Percentiles rank a stretch among this genome's conserved stretches.
Conservation (phyloP, 495 filamentous ascomycete genomes). For the Cryomyces antarcticus region DNA sequence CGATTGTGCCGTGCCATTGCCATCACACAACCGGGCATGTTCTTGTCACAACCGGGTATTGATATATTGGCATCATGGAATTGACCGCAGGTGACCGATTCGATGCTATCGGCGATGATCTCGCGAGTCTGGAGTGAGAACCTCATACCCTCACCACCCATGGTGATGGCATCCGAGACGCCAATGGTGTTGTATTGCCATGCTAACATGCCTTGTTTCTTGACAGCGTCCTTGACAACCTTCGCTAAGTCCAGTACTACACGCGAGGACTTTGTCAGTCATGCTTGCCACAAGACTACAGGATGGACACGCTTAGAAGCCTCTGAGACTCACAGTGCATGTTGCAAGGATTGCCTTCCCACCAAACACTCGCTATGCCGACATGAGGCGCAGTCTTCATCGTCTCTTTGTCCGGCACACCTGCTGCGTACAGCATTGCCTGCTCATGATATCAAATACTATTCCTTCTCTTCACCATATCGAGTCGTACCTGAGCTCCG, state of each 20-base stretch:
- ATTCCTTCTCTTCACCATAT: background rate
- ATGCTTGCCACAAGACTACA: background rate
- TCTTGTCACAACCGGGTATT: slow-evolving; percentile 95
- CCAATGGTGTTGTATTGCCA: slow-evolving; percentile 94
- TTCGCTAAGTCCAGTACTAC: slow-evolving; percentile 71
- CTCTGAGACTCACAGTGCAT: slow-evolving; percentile 16
- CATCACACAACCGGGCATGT: slow-evolving; percentile 87
- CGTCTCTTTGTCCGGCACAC: slow-evolving; percentile 59
- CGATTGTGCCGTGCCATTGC: slow-evolving; percentile 79
- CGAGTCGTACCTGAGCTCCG: slow-evolving; percentile 49
- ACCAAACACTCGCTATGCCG: slow-evolving; percentile 81
- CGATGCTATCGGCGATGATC: slow-evolving; percentile 87
- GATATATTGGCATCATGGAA: slow-evolving; percentile 83
- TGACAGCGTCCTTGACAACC: slow-evolving; percentile 66
- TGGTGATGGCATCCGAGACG: slow-evolving; percentile 85
- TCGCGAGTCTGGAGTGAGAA: slow-evolving; percentile 92
- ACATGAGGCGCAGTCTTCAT: slow-evolving; percentile 89
- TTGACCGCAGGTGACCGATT: slow-evolving; percentile 63
- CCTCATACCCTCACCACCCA: slow-evolving; percentile 96
- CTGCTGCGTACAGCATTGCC: slow-evolving; percentile 94
- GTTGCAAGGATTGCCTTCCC: slow-evolving; percentile 92
- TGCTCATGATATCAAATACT: slow-evolving; percentile 15
- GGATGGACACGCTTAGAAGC: background rate
- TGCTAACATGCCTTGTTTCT: slow-evolving; percentile 70
- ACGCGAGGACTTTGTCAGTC: background rate